Evolutionary conservation across 140 eudicot species (phyloP), one percentile per base, ranked within the genome.

Genomic region (Senecio squalidus): DNA sequence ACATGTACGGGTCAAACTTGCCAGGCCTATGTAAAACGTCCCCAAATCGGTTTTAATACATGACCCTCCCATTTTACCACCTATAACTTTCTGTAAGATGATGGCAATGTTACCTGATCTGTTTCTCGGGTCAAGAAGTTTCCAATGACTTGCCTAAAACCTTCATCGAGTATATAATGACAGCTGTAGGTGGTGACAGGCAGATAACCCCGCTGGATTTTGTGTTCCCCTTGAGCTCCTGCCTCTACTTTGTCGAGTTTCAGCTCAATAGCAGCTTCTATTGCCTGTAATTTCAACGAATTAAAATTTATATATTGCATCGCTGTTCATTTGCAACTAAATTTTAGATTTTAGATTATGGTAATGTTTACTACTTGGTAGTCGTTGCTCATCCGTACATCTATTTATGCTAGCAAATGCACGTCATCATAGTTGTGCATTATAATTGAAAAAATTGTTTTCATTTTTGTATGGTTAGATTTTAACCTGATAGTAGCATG

Each of bases 171-270:
- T 48, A 92, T 69, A 76, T 84, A 87, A 70, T 92, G 98, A 56
- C 85, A 79, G 85, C 98, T 89, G 69, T 89, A 85, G 46, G 97
- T 89, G 34, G 88, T 60, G 45, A 79, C 95, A 1, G 97, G 97
- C 20, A 85, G 58, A 64, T 89, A 89, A 17, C 97, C 97, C 49
- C 97, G 74, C 53, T 89, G 92, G 55, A 89, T 82, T 71, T 89
- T 89, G 67, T 89, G 97, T 73, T 89, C 97, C 9, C 97, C 97
- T 69, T 92, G 98, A 59, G 98, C 98, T 74, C 98, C 98, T 34
- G 98, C 98, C 79, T 92, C 98, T 66, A 92, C 98, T 70, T 67
- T 87, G 59, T 71, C 71, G 11, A 92, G 90, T 49, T 84, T 87
- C 48, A 83, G 75, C 71, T 92, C 98, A 45, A 92, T 92, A 9